These are phyloP conservation scores for Paracamarosporium sp. DNA, from an alignment of 2,329 filamentous ascomycete genomes.

Conservation along the genomic window DNA sequence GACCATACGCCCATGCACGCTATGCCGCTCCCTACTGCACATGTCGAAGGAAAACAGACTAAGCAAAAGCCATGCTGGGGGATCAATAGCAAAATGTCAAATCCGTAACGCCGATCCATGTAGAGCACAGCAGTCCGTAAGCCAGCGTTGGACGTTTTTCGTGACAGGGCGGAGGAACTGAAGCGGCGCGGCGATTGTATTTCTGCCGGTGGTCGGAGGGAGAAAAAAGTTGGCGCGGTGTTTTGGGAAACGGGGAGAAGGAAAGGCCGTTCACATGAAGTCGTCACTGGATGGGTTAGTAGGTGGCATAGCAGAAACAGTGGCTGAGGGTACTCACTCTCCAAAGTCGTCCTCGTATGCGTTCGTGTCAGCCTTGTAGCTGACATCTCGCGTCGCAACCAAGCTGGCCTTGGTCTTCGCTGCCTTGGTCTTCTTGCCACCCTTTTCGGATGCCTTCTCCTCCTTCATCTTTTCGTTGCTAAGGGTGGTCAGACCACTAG, in stretches of 20 bases:
- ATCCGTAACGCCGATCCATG: conserved; percentile 13
- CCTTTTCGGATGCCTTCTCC: conserved; percentile 93
- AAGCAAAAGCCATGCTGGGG: conserved; percentile 7
- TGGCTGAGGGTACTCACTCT: conserved; percentile 67
- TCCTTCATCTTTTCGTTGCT: conserved; percentile 99
- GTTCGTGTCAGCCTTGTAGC: conserved; percentile 69
- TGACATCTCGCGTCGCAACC: conserved; percentile 67
- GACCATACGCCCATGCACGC: conserved; percentile 2
- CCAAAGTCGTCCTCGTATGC: conserved; percentile 85
- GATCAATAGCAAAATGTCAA: neutral
- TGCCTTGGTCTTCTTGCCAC: conserved; percentile 95
- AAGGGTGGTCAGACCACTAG: conserved; percentile 84
- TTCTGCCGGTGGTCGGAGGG: conserved; percentile 13
- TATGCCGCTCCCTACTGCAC: conserved; percentile 6
- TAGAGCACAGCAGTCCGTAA: neutral
- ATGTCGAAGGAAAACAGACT: neutral
- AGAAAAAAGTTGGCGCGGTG: neutral
- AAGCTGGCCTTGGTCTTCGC: conserved; percentile 92
- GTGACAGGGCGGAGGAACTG: neutral
- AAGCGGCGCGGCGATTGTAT: conserved; percentile 15
- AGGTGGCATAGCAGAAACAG: neutral
- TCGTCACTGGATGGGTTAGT: conserved; percentile 43
- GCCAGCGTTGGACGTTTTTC: neutral
- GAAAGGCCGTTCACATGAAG: conserved; percentile 45
- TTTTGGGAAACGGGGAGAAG: neutral